Evolutionary conservation across 2,329 filamentous ascomycete genomes (phyloP).

Genomic region (Thelonectria rubi): DNA sequence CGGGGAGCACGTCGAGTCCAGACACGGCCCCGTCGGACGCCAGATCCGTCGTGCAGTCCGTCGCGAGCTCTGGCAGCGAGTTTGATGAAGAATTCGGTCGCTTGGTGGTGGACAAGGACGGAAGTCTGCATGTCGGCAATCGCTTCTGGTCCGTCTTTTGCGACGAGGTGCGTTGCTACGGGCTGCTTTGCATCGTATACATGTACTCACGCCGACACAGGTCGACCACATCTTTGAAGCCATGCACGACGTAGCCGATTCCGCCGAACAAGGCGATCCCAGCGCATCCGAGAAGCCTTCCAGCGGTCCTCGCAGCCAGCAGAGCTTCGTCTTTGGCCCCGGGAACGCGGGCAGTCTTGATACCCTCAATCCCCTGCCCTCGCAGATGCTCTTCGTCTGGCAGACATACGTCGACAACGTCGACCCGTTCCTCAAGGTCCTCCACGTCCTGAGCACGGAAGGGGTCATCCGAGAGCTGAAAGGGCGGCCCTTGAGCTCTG

Average conservation of each 20-base stretch:
- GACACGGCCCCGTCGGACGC: slow-evolving; percentile 19
- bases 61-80: slow-evolving; percentile 25
- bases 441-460: slow-evolving; percentile 36
- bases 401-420: slow-evolving; percentile 43
- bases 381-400: slow-evolving; percentile 45
- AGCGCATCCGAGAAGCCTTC: neutral
- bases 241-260: slow-evolving; percentile 40
- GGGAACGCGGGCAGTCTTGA: slow-evolving; percentile 22
- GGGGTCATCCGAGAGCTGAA: slow-evolving; percentile 27
- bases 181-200: neutral
- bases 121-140: slow-evolving; percentile 42
- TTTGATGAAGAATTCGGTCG: slow-evolving; percentile 45
- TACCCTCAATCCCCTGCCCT: slow-evolving; percentile 38
- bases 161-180: slow-evolving; percentile 32
- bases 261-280: slow-evolving; percentile 12
- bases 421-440: slow-evolving; percentile 46
- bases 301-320: slow-evolving; percentile 11
- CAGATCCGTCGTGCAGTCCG: slow-evolving; percentile 19
- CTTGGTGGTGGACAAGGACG: slow-evolving; percentile 40
- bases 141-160: slow-evolving; percentile 47
- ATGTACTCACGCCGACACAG: slow-evolving; percentile 21
- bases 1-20: slow-evolving; percentile 6
- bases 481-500: slow-evolving; percentile 34
- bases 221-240: slow-evolving; percentile 45
- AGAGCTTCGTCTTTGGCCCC: slow-evolving; percentile 36